A percentile compares a stretch with the other conserved stretches of the same genome.
Conservation (phyloP, 179 eudicot species). For the Silene coronaria region DNA sequence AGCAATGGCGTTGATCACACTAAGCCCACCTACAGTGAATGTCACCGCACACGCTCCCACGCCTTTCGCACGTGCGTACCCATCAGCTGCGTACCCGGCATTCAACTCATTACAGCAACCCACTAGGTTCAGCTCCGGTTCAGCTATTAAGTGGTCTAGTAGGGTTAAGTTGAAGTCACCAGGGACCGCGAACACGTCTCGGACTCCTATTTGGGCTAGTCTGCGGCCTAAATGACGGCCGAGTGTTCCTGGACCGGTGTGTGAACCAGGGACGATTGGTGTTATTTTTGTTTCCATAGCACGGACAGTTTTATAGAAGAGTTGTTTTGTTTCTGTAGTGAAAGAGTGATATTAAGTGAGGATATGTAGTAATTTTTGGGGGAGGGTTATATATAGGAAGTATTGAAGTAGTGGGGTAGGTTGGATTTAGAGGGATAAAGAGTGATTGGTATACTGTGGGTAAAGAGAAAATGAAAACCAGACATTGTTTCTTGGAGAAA, state of each 20-base stretch:
- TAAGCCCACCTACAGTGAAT: conserved; percentile 71
- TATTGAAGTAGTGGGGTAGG: background rate
- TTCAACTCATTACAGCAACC: conserved; percentile 88
- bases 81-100: conserved; percentile 85
- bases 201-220: conserved; percentile 61
- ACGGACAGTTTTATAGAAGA: background rate
- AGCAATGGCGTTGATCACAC: conserved; percentile 63
- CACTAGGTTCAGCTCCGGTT: conserved; percentile 48
- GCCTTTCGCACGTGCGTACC: conserved; percentile 75
- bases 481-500: conserved; percentile 10
- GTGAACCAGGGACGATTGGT: background rate
- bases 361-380: background rate
- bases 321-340: background rate
- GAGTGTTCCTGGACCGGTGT: conserved; percentile 33
- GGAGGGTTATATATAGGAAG: background rate
- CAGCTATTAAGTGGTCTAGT: conserved; percentile 56
- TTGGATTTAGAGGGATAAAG: background rate
- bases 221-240: conserved; percentile 63
- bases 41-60: conserved; percentile 83
- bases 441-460: conserved; percentile 4
- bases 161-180: conserved; percentile 69
- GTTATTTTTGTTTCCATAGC: conserved; percentile 9
- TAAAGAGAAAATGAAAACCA: background rate
- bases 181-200: conserved; percentile 67
- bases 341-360: background rate